Evolutionary conservation across 495 filamentous ascomycete genomes (phyloP), one percentile per base, ranked within the genome.

Genomic region (Xylaria castorea): DNA sequence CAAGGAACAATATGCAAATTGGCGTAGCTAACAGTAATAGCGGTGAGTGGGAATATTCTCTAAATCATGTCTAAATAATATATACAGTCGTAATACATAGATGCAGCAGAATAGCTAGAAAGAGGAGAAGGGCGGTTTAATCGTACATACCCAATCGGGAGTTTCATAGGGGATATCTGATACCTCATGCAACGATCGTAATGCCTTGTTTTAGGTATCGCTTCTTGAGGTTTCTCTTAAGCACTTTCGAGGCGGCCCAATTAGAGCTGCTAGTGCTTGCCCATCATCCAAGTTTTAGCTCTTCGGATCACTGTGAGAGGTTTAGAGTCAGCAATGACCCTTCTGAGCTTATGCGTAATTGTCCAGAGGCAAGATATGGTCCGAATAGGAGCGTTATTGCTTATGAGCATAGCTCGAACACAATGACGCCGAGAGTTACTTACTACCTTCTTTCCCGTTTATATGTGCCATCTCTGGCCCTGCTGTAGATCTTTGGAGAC

Each of bases 221-320:
- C 4, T 32, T 57, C 6, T 12, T 16, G 6, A 18, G 27, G 12
- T 55, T 55, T 11, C 51, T 16, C 25, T 30, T 22, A 30, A 55
- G 25, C 8, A n/a, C 50, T 50, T 50, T 8, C 18, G 7, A 20
- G 1, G 0, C 18, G 2, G 12, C 22, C 51, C 51, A 14, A 16
- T 14, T 14, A 42, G 36, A 25, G n/a, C 22, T 32, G 16, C 38
- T 58, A 69, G 67, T 4, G 53, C 18, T 25, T 55, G 38, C 67
- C 63, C 67, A 61, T 69, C 67, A 69, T 69, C 67, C 67, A 69
- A 1, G 36, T 61, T 36, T 36, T 53, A 48, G 67, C 67, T 69
- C 67, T 44, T 18, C 32, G 38, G 8, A 69, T 30, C 40, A 69
- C 67, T 69, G 16, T 16, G n/a, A 48, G 34, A 36, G 6, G 27